Conservation (phyloP, 805 yeast genomes). For the Metschnikowia aberdeeniae region DNA sequence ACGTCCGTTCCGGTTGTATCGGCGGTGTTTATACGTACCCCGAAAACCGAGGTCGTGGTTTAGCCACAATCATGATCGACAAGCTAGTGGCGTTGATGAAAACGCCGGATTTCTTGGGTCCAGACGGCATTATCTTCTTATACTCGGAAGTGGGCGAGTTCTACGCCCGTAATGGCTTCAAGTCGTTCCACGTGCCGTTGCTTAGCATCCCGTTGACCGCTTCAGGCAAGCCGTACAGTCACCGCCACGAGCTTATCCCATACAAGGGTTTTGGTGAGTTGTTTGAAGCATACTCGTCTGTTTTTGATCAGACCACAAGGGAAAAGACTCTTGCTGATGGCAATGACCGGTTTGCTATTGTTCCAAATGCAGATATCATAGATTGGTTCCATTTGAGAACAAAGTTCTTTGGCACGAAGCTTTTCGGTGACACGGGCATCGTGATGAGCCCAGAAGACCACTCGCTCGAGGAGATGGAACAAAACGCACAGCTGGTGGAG, state of each 20-base stretch:
- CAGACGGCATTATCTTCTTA: constrained; percentile 33
- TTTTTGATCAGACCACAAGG: constrained; percentile 18
- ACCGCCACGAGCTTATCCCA: constrained; percentile 17
- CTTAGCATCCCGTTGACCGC: constrained; percentile 21
- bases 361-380: constrained; percentile 24
- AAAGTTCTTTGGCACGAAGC: constrained; percentile 24
- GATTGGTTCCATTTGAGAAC: constrained; percentile 44
- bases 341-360: constrained; percentile 27
- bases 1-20: constrained; percentile 32
- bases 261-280: constrained; percentile 30
- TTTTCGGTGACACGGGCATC: constrained; percentile 8
- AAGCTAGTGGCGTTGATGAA: constrained; percentile 27
- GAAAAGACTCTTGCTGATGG: constrained; percentile 26
- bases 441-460: constrained; percentile 8
- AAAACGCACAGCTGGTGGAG: constrained; percentile 20
- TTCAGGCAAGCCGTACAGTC: not conserved
- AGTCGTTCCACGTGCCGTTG: constrained; percentile 34
- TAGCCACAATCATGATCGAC: constrained; percentile 38
- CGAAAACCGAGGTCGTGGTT: constrained; percentile 34
- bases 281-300: constrained; percentile 19
- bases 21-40: constrained; percentile 42
- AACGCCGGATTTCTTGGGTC: constrained; percentile 20
- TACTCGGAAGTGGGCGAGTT: constrained; percentile 45
- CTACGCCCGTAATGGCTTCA: constrained; percentile 36
- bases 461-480: constrained; percentile 11